Percentiles rank a stretch among this genome's conserved stretches.
Conservation (phyloP, 306 rosid species). For the Fragaria iinumae region DNA sequence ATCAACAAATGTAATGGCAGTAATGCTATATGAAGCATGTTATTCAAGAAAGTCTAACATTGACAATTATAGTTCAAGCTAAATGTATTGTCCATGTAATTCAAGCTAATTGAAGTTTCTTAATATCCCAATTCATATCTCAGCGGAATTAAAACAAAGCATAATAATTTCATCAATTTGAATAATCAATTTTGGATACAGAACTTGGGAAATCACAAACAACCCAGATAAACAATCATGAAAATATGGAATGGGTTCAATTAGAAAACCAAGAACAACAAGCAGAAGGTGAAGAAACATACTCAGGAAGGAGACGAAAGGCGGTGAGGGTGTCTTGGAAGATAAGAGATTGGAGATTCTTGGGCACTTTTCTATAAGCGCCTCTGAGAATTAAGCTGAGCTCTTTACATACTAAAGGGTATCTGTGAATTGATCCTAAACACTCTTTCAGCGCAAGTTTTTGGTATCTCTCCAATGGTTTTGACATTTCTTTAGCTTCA, state of each 20-base stretch:
- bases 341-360: constrained; percentile 59
- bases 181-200: neutral
- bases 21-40: neutral
- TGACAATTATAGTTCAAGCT: neutral
- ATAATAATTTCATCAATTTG: neutral
- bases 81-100: neutral
- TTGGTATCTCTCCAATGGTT: constrained; percentile 50
- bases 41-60: neutral
- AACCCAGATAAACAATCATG: constrained; percentile 3
- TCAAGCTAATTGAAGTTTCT: neutral
- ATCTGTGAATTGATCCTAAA: constrained; percentile 40
- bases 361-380: constrained; percentile 59
- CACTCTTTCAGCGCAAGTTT: constrained; percentile 44
- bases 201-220: neutral
- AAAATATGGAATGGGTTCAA: neutral
- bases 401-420: constrained; percentile 71
- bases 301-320: constrained; percentile 83
- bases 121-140: neutral
- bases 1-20: neutral
- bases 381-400: constrained; percentile 57
- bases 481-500: constrained; percentile 36
- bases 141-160: neutral
- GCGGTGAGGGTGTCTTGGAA: constrained; percentile 69
- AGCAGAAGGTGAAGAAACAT: constrained; percentile 7
- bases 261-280: neutral